Conservation (phyloP, 2,329 filamentous ascomycete genomes). For the Colletotrichum filicis region DNA sequence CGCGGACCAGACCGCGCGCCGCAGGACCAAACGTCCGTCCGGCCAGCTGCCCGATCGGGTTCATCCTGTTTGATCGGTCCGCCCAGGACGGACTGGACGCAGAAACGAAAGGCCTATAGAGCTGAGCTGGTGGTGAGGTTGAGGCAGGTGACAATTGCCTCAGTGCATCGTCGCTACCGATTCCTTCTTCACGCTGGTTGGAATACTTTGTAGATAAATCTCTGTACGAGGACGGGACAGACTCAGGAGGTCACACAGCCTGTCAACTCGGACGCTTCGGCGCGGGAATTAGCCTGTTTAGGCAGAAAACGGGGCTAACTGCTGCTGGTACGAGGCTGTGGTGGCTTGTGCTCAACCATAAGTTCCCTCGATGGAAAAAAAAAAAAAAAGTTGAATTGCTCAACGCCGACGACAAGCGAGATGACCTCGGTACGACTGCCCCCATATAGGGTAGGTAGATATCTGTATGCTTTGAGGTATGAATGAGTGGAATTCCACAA, state of each 20-base stretch:
- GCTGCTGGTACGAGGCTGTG: conserved; percentile 1
- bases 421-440: background rate
- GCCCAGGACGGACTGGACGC: background rate
- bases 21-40: conserved; percentile 12
- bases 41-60: conserved; percentile 33
- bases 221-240: conserved; percentile 2
- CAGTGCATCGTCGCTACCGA: conserved; percentile 4
- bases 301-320: conserved; percentile 23
- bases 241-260: conserved; percentile 1
- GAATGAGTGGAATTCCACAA: no score
- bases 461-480: background rate
- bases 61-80: conserved; percentile 21
- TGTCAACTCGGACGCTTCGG: conserved; percentile 13
- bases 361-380: background rate
- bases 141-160: conserved; percentile 15
- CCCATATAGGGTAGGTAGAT: background rate
- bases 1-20: conserved; percentile 4
- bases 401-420: conserved; percentile 24
- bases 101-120: background rate
- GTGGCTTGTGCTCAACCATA: conserved; percentile 27
- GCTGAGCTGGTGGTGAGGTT: conserved; percentile 10
- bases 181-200: background rate
- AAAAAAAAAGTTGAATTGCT: background rate
- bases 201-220: conserved; percentile 13
- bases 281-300: conserved; percentile 13